These are phyloP conservation scores for Aspergillus ibericus DNA, from an alignment of 2,329 filamentous ascomycete genomes.

Conservation along the genomic window DNA sequence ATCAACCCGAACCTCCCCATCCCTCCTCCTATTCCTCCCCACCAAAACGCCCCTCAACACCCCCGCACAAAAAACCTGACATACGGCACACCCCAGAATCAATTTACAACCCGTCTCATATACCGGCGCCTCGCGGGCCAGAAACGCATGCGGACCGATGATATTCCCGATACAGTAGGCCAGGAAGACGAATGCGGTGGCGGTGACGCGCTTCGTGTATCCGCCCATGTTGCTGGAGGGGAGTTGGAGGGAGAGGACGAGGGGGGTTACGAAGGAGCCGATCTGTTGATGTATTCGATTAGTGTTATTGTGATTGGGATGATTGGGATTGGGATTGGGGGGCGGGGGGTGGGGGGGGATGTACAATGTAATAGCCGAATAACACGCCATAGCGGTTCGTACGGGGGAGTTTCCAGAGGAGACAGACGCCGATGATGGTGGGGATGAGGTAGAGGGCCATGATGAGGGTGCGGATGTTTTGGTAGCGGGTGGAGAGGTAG, in stretches of 20 bases:
- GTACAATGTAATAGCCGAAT: conserved; percentile 53
- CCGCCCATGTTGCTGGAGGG: conserved; percentile 46
- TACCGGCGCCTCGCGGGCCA: conserved; percentile 42
- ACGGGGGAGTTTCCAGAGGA: conserved; percentile 53
- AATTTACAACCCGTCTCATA: conserved; percentile 56
- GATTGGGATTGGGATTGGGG: no score
- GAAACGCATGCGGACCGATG: conserved; percentile 50
- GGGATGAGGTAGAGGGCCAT: conserved; percentile 56
- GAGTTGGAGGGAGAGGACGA: conserved; percentile 54
- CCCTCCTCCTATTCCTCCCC: conserved; percentile 22
- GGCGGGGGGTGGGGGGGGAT: not conserved
- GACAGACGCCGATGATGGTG: conserved; percentile 50
- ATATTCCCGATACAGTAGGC: conserved; percentile 48
- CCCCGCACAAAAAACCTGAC: conserved; percentile 22
- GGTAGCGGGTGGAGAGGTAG: conserved; percentile 53
- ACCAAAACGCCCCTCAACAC: conserved; percentile 20
- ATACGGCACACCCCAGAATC: conserved; percentile 41
- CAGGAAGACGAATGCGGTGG: conserved; percentile 48
- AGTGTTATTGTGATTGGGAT: not conserved
- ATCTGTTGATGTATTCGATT: conserved; percentile 21
- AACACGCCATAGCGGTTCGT: conserved; percentile 50
- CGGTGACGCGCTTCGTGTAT: conserved; percentile 52
- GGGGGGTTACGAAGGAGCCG: conserved; percentile 51
- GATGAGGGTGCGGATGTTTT: conserved; percentile 52
- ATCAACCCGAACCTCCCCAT: no score